Evolutionary conservation across 306 rosid species (phyloP).

Genomic region (Acacia crassicarpa): DNA sequence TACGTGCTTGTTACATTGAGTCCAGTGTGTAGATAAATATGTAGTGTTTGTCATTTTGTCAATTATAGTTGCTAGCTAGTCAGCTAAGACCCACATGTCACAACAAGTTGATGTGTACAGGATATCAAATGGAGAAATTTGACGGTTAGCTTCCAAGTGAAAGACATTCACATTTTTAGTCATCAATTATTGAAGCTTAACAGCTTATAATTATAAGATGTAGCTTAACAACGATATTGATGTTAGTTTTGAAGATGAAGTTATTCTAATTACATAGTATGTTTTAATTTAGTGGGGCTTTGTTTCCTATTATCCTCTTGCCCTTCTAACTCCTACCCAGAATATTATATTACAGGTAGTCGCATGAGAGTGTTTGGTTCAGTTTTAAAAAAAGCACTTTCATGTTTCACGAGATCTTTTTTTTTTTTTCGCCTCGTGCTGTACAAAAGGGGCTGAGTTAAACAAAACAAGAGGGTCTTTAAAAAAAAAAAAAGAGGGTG

Average conservation of each 20-base stretch:
- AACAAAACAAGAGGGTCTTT: too few species aligned
- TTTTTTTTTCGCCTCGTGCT: too few species aligned
- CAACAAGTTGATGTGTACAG: neutral
- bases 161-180: neutral
- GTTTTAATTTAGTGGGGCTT: neutral
- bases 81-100: neutral
- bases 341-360: neutral
- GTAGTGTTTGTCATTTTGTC: neutral
- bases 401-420: too few species aligned
- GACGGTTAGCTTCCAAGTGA: neutral
- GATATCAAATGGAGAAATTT: neutral
- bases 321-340: neutral
- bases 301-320: neutral
- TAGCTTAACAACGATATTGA: neutral
- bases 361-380: neutral
- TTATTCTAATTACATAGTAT: neutral
- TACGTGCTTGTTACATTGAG: neutral
- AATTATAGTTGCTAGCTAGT: neutral
- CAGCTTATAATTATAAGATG: neutral
- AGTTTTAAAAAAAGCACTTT: too few species aligned
- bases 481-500: neutral
- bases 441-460: too few species aligned
- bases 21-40: neutral
- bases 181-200: neutral
- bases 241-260: neutral